Conservation (phyloP, 1,284 basidiomycete genomes). For the Pisolithus thermaeus region DNA sequence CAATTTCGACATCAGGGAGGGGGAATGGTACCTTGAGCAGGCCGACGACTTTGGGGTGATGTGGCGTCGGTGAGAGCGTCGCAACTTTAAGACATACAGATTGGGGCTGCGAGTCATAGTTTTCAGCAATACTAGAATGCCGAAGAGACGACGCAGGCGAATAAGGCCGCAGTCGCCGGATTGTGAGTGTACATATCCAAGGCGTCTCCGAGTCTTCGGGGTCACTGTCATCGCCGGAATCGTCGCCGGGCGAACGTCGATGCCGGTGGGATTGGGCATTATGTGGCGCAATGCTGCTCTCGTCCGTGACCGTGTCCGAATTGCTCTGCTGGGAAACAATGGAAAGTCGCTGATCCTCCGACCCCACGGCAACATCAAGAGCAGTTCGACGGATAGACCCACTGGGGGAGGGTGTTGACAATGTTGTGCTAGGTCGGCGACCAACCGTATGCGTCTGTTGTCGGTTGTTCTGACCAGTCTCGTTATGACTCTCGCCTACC, state of each 20-base stretch:
- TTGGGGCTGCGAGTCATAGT: constrained; percentile 7
- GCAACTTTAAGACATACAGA: constrained; percentile 56
- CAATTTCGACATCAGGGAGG: constrained; percentile 71
- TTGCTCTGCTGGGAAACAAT: constrained; percentile 24
- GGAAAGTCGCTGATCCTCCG: constrained; percentile 17
- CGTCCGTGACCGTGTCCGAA: constrained; percentile 22
- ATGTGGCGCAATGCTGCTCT: constrained; percentile 15
- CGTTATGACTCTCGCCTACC: constrained; percentile 9
- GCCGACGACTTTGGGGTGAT: constrained; percentile 93
- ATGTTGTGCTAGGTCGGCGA: constrained; percentile 2
- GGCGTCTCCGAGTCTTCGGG: constrained; percentile 95
- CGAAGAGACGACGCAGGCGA: neutral
- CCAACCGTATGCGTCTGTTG: neutral
- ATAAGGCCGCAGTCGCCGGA: constrained; percentile 32
- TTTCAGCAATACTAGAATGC: neutral
- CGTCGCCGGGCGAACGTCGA: constrained; percentile 21
- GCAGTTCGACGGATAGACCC: constrained; percentile 3
- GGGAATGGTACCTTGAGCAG: constrained; percentile 87
- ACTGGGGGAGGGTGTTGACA: neutral
- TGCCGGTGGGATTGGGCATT: constrained; percentile 1
- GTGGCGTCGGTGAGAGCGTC: constrained; percentile 86
- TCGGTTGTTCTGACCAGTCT: constrained; percentile 6
- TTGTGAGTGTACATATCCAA: constrained; percentile 79
- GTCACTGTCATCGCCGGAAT: constrained; percentile 70
- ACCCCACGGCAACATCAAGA: constrained; percentile 4